phyloP scores from a whole-genome alignment of 2,329 filamentous ascomycete genomes.

The Dothistroma septosporum region DNA sequence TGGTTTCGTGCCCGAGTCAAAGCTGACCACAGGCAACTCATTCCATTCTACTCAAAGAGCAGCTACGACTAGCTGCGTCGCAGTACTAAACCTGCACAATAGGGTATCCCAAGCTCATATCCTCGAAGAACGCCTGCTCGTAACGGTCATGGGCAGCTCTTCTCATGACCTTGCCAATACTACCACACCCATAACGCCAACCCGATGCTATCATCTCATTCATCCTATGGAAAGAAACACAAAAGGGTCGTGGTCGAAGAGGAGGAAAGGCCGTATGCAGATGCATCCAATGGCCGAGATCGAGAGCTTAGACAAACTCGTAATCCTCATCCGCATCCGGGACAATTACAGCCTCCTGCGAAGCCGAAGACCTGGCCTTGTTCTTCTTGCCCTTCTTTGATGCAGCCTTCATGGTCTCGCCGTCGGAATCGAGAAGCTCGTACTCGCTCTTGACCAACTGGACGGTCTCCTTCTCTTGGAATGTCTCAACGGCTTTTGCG shows the following conservation, averaged over 20 bases:
- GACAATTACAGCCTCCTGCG: constrained; percentile 16
- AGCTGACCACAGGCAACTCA: constrained; percentile 2
- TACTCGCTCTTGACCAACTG: constrained; percentile 59
- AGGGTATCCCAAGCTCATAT: constrained; percentile 26
- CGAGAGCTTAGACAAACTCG: constrained; percentile 31
- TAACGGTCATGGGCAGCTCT: constrained; percentile 13
- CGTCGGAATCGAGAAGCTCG: constrained; percentile 47
- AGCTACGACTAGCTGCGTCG: background rate
- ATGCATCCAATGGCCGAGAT: background rate
- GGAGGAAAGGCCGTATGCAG: background rate
- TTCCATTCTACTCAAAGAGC: background rate
- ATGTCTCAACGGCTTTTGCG: constrained; percentile 56
- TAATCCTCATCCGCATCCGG: constrained; percentile 34
- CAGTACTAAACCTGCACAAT: constrained; percentile 6
- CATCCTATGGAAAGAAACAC: background rate
- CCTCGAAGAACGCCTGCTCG: constrained; percentile 25
- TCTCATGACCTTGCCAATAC: constrained; percentile 28
- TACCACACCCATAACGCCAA: constrained; percentile 16
- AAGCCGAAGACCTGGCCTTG: constrained; percentile 28
- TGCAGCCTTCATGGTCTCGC: constrained; percentile 29
- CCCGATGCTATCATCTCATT: constrained; percentile 10
- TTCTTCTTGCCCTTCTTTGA: constrained; percentile 35
- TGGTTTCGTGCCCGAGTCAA: background rate
- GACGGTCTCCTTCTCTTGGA: constrained; percentile 57
- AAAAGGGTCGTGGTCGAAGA: background rate